phyloP scores from a whole-genome alignment of 1,284 basidiomycete genomes.

The Tranzscheliella williamsii region DNA sequence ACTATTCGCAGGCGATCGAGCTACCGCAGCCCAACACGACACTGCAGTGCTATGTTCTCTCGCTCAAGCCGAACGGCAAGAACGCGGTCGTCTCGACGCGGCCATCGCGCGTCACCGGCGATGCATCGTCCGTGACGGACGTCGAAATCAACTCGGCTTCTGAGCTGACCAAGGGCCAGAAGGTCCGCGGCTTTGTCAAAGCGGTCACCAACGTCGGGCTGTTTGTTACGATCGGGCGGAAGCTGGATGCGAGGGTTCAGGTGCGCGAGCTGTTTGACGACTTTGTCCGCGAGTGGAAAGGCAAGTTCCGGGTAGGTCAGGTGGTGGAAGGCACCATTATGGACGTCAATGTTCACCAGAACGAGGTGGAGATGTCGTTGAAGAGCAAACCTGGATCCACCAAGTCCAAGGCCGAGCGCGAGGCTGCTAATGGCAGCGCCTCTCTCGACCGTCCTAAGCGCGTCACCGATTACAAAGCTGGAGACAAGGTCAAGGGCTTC shows the following conservation, averaged over 20 bases:
- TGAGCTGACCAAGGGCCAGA: conserved; percentile 71
- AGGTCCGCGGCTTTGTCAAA: conserved; percentile 83
- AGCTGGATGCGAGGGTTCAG: conserved; percentile 85
- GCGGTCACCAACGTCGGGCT: conserved; percentile 78
- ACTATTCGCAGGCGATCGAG: conserved; percentile 66
- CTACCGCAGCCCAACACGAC: conserved; percentile 72
- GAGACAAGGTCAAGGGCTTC: conserved; percentile 60
- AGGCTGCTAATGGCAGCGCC: conserved; percentile 3
- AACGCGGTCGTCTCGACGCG: conserved; percentile 24
- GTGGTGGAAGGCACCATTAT: conserved; percentile 83
- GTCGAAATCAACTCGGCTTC: conserved; percentile 60
- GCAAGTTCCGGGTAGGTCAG: conserved; percentile 77
- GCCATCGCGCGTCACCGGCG: conserved; percentile 14
- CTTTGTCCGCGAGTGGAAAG: conserved; percentile 96
- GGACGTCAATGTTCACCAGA: conserved; percentile 70
- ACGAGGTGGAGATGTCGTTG: conserved; percentile 86
- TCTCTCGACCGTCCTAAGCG: conserved; percentile 12
- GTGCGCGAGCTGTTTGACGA: conserved; percentile 75
- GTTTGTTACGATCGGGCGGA: conserved; percentile 83
- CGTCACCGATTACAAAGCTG: conserved; percentile 49
- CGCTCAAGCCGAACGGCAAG: conserved; percentile 65
- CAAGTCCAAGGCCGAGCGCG: conserved; percentile 63
- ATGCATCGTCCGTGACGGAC: conserved; percentile 55
- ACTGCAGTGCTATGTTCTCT: conserved; percentile 73
- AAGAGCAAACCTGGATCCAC: conserved; percentile 61